Evolutionary conservation across 2,329 filamentous ascomycete species (phyloP).

Genomic region (Exutisphaerella laricina): DNA sequence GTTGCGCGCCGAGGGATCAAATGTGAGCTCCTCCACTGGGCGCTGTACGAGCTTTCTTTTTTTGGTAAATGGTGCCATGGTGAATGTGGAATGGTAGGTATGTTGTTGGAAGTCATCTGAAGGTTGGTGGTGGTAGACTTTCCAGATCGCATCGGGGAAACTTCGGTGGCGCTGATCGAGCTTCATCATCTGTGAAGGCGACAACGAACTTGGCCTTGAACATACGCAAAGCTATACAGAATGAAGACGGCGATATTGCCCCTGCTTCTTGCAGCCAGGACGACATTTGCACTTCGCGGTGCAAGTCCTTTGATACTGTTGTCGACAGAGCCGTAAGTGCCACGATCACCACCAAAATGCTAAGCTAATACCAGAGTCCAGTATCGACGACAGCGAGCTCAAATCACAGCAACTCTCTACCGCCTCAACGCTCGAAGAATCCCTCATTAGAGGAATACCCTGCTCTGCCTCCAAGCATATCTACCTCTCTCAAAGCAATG

Average conservation of each 20-base stretch:
- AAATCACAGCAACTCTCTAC: conserved; percentile 27
- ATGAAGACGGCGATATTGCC: conserved; percentile 25
- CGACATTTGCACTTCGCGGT: conserved; percentile 57
- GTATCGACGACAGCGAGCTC: conserved; percentile 12
- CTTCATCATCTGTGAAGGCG: conserved; percentile 3
- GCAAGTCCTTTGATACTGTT: conserved; percentile 70
- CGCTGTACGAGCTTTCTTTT: conserved; percentile 11
- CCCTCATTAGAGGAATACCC: conserved; percentile 36
- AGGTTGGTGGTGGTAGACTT: no score
- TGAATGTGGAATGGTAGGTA: background rate
- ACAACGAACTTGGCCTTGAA: background rate
- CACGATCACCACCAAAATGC: conserved; percentile 19
- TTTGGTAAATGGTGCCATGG: conserved; percentile 10
- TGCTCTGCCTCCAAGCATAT: conserved; percentile 56
- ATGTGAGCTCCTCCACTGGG: conserved; percentile 60
- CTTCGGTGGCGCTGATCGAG: background rate
- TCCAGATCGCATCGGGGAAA: no score
- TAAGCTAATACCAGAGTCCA: conserved; percentile 9
- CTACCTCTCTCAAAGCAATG: conserved; percentile 69
- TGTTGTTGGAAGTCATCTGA: no score
- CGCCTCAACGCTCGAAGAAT: conserved; percentile 25
- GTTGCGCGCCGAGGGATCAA: conserved; percentile 71
- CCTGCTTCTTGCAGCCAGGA: conserved; percentile 21
- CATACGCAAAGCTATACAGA: conserved; percentile 8
- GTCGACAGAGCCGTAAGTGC: conserved; percentile 70